A percentile compares a stretch with the other conserved stretches of the same genome.
These are phyloP conservation scores for Zangia roseola DNA, from an alignment of 768 basidiomycete genomes.

Conservation along the genomic window DNA sequence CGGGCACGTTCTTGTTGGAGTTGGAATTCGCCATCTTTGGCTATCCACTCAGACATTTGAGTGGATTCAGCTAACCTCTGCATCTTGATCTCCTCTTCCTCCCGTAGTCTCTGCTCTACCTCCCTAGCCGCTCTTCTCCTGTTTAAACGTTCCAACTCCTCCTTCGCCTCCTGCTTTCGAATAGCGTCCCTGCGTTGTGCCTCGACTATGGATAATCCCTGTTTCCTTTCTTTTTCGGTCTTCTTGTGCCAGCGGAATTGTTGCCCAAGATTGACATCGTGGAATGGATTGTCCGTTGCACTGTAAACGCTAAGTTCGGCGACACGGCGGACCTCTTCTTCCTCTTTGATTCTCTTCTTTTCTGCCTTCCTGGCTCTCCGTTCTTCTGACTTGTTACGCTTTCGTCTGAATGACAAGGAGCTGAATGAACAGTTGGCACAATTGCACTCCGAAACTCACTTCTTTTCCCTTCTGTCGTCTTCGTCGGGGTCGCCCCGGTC, in stretches of 20 bases:
- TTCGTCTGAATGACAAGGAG: slow-evolving; percentile 51
- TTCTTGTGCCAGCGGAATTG: slow-evolving; percentile 99
- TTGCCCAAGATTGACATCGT: slow-evolving; percentile 93
- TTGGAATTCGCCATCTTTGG: slow-evolving; percentile 96
- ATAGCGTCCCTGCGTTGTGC: slow-evolving; percentile 76
- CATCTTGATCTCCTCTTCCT: slow-evolving; percentile 91
- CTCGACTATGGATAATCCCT: slow-evolving; percentile 78
- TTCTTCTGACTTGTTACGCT: slow-evolving; percentile 85
- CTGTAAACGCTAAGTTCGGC: slow-evolving; percentile 97
- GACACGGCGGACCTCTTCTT: slow-evolving; percentile 88
- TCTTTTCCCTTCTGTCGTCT: slow-evolving; percentile 43
- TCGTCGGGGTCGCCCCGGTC: slow-evolving; percentile 24
- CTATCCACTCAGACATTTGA: slow-evolving; percentile 97
- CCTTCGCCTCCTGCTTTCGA: slow-evolving; percentile 86
- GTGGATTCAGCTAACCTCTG: slow-evolving; percentile 89
- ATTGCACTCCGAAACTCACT: slow-evolving; percentile 35
- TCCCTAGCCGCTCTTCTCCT: slow-evolving; percentile 89
- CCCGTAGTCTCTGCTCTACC: slow-evolving; percentile 80
- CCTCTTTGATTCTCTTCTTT: slow-evolving; percentile 77
- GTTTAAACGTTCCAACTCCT: slow-evolving; percentile 92
- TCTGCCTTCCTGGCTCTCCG: slow-evolving; percentile 83
- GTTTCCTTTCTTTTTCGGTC: slow-evolving; percentile 90
- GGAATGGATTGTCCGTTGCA: slow-evolving; percentile 96
- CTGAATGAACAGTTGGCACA: neutral
- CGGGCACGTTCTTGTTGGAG: slow-evolving; percentile 89